A percentile compares a stretch with the other conserved stretches of the same genome.
phyloP scores from a whole-genome alignment of 2,329 filamentous ascomycete genomes.

The Knufia fluminis region DNA sequence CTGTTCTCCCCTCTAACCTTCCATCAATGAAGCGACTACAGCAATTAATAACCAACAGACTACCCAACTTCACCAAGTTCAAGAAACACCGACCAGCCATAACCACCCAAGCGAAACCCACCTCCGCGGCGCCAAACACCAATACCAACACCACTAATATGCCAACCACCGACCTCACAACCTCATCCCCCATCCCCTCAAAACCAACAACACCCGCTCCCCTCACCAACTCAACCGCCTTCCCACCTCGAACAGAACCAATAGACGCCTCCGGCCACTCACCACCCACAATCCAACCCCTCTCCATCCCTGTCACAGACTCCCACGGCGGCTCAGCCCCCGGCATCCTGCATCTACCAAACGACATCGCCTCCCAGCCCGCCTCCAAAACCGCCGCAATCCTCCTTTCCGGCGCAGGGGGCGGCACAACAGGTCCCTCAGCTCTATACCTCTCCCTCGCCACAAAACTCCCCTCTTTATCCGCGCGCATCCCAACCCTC shows the following conservation, averaged over 20 bases:
- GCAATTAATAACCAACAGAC: too few species aligned
- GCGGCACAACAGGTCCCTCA: slow-evolving; percentile 33
- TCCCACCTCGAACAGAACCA: neutral
- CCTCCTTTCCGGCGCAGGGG: slow-evolving; percentile 29
- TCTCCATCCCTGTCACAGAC: neutral
- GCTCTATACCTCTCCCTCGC: slow-evolving; percentile 34
- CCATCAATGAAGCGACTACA: too few species aligned
- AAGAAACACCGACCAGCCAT: too few species aligned
- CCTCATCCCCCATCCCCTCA: neutral
- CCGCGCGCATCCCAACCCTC: slow-evolving; percentile 31
- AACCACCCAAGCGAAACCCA: too few species aligned
- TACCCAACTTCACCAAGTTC: too few species aligned
- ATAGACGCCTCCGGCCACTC: neutral
- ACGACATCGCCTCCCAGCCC: slow-evolving; percentile 19
- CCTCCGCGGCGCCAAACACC: too few species aligned
- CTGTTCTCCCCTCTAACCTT: too few species aligned
- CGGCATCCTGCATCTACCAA: slow-evolving; percentile 28
- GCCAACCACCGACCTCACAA: neutral
- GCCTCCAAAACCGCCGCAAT: slow-evolving; percentile 18
- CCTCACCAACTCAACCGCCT: neutral
- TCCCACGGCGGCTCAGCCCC: slow-evolving; percentile 20
- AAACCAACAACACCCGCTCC: slow-evolving; percentile 1
- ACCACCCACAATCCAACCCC: neutral
- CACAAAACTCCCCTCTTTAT: slow-evolving; percentile 32
- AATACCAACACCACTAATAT: too few species aligned